These are phyloP conservation scores for Nakazawaea anatomiae DNA, from an alignment of 805 yeast genomes.

Conservation along the genomic window DNA sequence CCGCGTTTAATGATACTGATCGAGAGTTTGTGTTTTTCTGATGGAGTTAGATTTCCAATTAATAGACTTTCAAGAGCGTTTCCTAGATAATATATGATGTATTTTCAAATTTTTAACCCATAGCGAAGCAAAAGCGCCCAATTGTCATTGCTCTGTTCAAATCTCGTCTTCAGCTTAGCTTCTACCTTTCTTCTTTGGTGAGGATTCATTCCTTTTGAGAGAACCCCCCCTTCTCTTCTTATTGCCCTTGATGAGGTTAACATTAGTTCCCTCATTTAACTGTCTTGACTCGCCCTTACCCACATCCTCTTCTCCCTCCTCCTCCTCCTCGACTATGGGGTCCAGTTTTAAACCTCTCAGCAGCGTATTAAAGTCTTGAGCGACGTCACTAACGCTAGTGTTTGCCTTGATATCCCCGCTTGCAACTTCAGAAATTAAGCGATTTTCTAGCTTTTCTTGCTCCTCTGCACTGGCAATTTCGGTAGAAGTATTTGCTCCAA, in stretches of 20 bases:
- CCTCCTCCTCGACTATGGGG: slow-evolving; percentile 2
- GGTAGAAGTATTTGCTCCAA: slow-evolving; percentile 22
- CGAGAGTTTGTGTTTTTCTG: too few species aligned
- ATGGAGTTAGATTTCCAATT: too few species aligned
- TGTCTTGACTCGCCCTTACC: too few species aligned
- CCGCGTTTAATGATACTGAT: too few species aligned
- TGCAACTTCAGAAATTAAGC: slow-evolving; percentile 16
- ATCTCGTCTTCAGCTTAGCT: not conserved
- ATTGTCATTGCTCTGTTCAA: not conserved
- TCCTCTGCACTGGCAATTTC: slow-evolving; percentile 18
- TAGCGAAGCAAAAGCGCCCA: not conserved
- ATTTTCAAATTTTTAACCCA: too few species aligned
- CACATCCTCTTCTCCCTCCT: not conserved
- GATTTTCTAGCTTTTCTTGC: slow-evolving; percentile 15
- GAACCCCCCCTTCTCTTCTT: not conserved
- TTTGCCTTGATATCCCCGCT: slow-evolving; percentile 13
- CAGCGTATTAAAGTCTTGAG: slow-evolving; percentile 10
- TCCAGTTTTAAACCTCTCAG: not conserved
- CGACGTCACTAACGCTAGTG: slow-evolving; percentile 10
- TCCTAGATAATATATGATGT: not conserved
- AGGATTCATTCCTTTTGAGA: slow-evolving; percentile 25
- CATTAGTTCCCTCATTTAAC: too few species aligned
- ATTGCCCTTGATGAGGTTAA: too few species aligned
- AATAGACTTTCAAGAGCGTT: not conserved
- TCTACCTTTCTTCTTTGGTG: slow-evolving; percentile 16